Percentiles rank a stretch among this genome's conserved stretches.
Evolutionary conservation across 2,329 filamentous ascomycete species (phyloP).

Genomic region (Fusarium tricinctum): DNA sequence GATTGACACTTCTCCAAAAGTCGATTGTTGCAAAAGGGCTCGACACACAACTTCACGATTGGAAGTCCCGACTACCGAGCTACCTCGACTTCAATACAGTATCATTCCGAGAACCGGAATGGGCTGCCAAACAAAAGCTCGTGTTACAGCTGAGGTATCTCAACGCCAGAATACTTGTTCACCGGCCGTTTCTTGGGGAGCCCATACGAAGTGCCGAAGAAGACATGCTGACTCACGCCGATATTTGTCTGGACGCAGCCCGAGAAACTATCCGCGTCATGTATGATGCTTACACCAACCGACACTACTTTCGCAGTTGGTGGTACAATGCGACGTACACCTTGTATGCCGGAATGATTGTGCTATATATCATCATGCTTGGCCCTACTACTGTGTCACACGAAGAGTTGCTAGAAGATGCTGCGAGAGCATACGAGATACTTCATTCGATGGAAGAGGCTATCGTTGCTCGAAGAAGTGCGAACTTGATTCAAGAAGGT

Average conservation of each 20-base stretch:
- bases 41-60: slow-evolving; percentile 3
- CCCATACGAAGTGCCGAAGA: neutral
- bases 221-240: neutral
- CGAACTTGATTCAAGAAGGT: slow-evolving; percentile 5
- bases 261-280: slow-evolving; percentile 5
- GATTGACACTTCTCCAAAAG: neutral
- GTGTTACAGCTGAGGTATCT: slow-evolving; percentile 2
- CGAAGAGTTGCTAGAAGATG: slow-evolving; percentile 1
- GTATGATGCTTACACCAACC: slow-evolving; percentile 6
- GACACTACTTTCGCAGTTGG: slow-evolving; percentile 16
- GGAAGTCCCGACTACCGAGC: neutral
- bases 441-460: slow-evolving; percentile 14
- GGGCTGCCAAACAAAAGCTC: slow-evolving; percentile 10
- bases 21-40: slow-evolving; percentile 10
- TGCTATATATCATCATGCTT: slow-evolving; percentile 24
- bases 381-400: neutral
- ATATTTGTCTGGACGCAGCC: neutral
- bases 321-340: slow-evolving; percentile 23
- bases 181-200: neutral
- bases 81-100: neutral
- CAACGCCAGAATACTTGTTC: slow-evolving; percentile 7
- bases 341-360: slow-evolving; percentile 17
- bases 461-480: slow-evolving; percentile 6
- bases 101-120: slow-evolving; percentile 10
- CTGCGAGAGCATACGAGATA: slow-evolving; percentile 1